A percentile compares a stretch with the other conserved stretches of the same genome.
Evolutionary conservation across 2,329 filamentous ascomycete species (phyloP).

Genomic region (Metarhizium sp.): DNA sequence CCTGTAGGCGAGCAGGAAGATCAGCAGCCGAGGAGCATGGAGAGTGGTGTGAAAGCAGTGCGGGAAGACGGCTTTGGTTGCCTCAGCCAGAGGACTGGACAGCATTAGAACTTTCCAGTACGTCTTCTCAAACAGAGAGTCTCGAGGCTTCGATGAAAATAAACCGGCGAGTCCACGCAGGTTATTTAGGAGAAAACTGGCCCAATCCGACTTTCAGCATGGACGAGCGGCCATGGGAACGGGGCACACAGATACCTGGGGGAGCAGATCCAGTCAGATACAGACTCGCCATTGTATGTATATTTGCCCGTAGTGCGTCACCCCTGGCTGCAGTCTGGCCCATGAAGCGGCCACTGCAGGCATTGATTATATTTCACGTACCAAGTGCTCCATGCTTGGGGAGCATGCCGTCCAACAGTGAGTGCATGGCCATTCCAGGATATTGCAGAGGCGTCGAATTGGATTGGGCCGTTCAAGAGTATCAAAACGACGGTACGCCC

Average conservation of each 20-base stretch:
- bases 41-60: not conserved
- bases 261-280: not conserved
- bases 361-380: not conserved
- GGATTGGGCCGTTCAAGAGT: not conserved
- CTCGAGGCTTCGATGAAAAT: not conserved
- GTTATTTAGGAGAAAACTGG: constrained; percentile 2
- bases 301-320: not conserved
- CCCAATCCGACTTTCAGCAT: not conserved
- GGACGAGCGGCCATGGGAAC: not conserved
- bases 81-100: not conserved
- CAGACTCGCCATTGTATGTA: not conserved
- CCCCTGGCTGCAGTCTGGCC: not conserved
- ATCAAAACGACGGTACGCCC: not conserved
- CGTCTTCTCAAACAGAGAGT: not conserved
- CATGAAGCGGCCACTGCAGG: not conserved
- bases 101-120: too few species aligned
- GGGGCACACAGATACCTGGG: not conserved
- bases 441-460: not conserved
- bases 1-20: not conserved
- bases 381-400: not conserved
- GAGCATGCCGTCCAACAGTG: not conserved
- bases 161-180: not conserved
- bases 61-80: not conserved
- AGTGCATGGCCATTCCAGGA: not conserved
- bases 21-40: not conserved